A percentile compares a stretch with the other conserved stretches of the same genome.
These are phyloP conservation scores for Gyrodon lividus DNA, from an alignment of 768 basidiomycete genomes.

Conservation along the genomic window DNA sequence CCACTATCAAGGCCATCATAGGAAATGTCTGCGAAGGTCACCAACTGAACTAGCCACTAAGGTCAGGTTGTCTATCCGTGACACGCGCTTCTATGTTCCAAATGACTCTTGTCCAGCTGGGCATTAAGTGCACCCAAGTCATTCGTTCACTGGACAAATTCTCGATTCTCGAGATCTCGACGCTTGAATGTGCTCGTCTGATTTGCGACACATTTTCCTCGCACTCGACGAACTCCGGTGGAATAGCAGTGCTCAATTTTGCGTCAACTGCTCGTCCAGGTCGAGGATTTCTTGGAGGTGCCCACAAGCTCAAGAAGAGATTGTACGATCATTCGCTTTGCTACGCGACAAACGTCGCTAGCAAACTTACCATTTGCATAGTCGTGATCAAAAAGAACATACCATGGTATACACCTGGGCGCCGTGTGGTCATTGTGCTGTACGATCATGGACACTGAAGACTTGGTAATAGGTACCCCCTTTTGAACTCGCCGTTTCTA, in stretches of 20 bases:
- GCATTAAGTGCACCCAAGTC: conserved; percentile 11
- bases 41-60: too few relatives aligned
- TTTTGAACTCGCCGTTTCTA: conserved; percentile 65
- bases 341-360: conserved; percentile 53
- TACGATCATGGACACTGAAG: too few relatives aligned
- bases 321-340: conserved; percentile 73
- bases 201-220: conserved; percentile 24
- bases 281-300: conserved; percentile 68
- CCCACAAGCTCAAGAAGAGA: conserved; percentile 77
- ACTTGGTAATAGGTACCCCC: conserved; percentile 59
- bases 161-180: conserved; percentile 59
- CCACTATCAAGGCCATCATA: conserved; percentile 49
- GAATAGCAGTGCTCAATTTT: conserved; percentile 70
- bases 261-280: conserved; percentile 75
- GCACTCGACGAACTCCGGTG: conserved; percentile 18
- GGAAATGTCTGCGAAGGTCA: conserved; percentile 37
- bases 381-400: conserved; percentile 49
- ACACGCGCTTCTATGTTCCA: conserved; percentile 54
- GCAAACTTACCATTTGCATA: conserved; percentile 63
- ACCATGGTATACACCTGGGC: conserved; percentile 75
- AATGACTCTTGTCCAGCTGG: conserved; percentile 51
- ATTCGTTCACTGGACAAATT: conserved; percentile 28
- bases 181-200: conserved; percentile 57
- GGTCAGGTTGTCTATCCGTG: conserved; percentile 34
- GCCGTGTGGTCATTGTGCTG: conserved; percentile 57